phyloP scores from a whole-genome alignment of 2,329 filamentous ascomycete species.

The Curvularia verruculosa region DNA sequence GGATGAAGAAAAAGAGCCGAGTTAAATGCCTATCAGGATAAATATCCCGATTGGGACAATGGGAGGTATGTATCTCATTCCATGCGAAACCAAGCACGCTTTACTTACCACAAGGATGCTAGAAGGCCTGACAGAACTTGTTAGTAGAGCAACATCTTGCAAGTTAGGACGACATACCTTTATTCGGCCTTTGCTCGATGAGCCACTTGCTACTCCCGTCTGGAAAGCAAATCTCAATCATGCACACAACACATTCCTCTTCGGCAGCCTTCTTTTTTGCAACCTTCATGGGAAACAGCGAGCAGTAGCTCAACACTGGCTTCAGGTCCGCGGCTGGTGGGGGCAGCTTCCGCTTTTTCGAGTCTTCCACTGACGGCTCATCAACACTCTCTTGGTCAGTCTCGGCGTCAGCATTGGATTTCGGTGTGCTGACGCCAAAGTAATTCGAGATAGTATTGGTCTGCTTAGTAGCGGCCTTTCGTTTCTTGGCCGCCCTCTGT shows the following conservation, averaged over 20 bases:
- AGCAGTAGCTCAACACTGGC: conserved; percentile 35
- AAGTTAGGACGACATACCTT: conserved; percentile 29
- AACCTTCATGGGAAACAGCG: conserved; percentile 45
- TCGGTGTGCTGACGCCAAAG: conserved; percentile 32
- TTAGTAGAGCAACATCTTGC: conserved; percentile 3
- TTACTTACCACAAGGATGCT: conserved; percentile 37
- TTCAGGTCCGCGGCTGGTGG: conserved; percentile 14
- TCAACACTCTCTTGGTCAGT: conserved; percentile 9
- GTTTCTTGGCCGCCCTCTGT: conserved; percentile 28
- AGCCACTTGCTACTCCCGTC: conserved; percentile 37
- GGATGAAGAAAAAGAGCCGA: conserved; percentile 4
- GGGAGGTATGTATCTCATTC: not conserved
- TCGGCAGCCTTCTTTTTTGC: conserved; percentile 45
- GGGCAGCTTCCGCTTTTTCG: conserved; percentile 37
- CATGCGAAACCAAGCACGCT: not conserved
- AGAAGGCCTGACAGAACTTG: conserved; percentile 24
- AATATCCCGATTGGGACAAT: conserved; percentile 6
- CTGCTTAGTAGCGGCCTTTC: conserved; percentile 27
- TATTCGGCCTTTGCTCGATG: conserved; percentile 46
- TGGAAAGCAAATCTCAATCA: conserved; percentile 29
- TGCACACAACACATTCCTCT: conserved; percentile 43
- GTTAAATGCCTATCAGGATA: conserved; percentile 6
- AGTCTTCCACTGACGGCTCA: conserved; percentile 1
- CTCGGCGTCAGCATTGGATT: conserved; percentile 16
- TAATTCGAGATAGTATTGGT: conserved; percentile 41